These are phyloP conservation scores for Leccinellum albellum DNA, from an alignment of 768 basidiomycete genomes.

Conservation along the genomic window DNA sequence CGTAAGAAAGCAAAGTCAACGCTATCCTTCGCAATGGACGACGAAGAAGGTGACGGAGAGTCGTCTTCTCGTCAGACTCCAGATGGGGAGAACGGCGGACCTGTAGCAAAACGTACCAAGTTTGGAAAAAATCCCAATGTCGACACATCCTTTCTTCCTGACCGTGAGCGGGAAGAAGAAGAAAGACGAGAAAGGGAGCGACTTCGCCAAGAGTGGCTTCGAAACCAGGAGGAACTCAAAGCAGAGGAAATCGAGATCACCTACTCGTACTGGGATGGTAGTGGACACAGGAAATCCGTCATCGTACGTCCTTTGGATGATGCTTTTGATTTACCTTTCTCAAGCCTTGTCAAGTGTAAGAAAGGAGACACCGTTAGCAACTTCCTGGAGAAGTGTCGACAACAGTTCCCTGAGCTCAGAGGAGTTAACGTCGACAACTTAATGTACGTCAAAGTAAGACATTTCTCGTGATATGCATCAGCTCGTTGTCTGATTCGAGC, in stretches of 20 bases:
- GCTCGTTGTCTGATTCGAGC: conserved; percentile 1
- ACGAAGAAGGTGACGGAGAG: conserved; percentile 54
- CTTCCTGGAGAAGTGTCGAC: conserved; percentile 91
- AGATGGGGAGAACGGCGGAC: conserved; percentile 40
- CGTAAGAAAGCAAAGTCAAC: conserved; percentile 90
- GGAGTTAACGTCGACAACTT: conserved; percentile 91
- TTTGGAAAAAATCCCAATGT: conserved; percentile 94
- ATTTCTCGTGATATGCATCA: neutral
- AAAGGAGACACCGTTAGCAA: conserved; percentile 87
- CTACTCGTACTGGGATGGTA: conserved; percentile 98
- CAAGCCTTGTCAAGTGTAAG: conserved; percentile 65
- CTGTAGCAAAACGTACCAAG: conserved; percentile 65
- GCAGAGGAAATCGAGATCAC: conserved; percentile 81
- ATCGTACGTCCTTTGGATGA: conserved; percentile 49
- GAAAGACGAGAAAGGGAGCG: conserved; percentile 88
- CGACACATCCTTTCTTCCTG: conserved; percentile 97
- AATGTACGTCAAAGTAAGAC: conserved; percentile 92
- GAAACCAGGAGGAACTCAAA: conserved; percentile 64
- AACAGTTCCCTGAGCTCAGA: conserved; percentile 89
- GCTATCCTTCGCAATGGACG: conserved; percentile 88
- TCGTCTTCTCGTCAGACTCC: conserved; percentile 38
- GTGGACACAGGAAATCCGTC: conserved; percentile 91
- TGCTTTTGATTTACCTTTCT: neutral
- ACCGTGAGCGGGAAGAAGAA: conserved; percentile 92
- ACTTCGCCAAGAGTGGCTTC: conserved; percentile 85